phyloP scores from a whole-genome alignment of 352 stramenopile genomes.

The Phytophthora colocasiae region DNA sequence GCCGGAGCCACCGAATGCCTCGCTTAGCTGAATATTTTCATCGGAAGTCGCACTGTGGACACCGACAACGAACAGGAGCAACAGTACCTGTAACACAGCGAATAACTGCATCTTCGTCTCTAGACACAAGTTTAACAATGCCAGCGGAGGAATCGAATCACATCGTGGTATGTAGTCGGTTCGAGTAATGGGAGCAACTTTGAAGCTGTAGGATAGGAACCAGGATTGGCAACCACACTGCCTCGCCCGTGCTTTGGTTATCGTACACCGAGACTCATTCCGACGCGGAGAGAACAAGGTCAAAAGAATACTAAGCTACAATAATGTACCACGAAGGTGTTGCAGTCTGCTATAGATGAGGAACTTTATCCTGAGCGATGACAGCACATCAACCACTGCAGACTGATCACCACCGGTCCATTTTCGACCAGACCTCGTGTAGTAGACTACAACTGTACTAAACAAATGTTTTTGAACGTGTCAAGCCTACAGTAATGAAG shows the following conservation, averaged over 20 bases:
- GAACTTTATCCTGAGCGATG: slow-evolving; percentile 2
- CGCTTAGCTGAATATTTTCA: slow-evolving; percentile 41
- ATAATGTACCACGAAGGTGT: too few relatives aligned
- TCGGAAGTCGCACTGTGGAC: slow-evolving; percentile 23
- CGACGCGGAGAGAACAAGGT: not conserved
- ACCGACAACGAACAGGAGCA: slow-evolving; percentile 18
- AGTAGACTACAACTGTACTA: too few relatives aligned
- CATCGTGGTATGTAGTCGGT: slow-evolving; percentile 17
- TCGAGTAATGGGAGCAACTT: slow-evolving; percentile 3
- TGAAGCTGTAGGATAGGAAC: slow-evolving; percentile 33
- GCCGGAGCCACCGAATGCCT: slow-evolving; percentile 27
- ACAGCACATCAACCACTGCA: slow-evolving; percentile 11
- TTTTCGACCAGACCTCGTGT: not conserved
- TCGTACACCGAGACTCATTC: slow-evolving; percentile 4
- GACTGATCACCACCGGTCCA: slow-evolving; percentile 3
- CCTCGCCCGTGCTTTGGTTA: not conserved
- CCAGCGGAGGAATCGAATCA: not conserved
- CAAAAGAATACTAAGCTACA: not conserved
- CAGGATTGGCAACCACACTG: slow-evolving; percentile 19
- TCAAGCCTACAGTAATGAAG: too few relatives aligned
- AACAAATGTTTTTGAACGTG: too few relatives aligned
- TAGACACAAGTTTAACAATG: slow-evolving; percentile 12
- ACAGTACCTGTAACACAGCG: slow-evolving; percentile 13
- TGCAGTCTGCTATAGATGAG: not conserved
- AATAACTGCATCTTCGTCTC: slow-evolving; percentile 10